phyloP scores from a whole-genome alignment of 2,329 filamentous ascomycete genomes.

The Bipolaris gigantea region DNA sequence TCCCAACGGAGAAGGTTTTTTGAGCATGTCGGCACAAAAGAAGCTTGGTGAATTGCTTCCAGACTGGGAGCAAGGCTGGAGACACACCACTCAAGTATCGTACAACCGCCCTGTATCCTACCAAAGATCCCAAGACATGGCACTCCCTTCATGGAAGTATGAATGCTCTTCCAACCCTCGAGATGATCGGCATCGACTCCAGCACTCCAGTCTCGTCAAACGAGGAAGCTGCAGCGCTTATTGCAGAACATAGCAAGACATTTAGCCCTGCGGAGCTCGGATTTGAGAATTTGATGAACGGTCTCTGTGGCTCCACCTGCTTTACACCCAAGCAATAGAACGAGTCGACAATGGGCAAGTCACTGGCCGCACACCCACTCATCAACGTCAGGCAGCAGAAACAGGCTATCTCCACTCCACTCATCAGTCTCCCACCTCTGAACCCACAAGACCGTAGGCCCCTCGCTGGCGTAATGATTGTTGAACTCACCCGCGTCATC shows the following conservation, averaged over 20 bases:
- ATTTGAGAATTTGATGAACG: conserved; percentile 19
- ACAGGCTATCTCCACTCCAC: background rate
- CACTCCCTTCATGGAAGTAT: conserved; percentile 58
- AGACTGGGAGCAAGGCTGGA: background rate
- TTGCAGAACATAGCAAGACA: conserved; percentile 22
- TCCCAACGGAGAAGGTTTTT: background rate
- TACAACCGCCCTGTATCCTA: conserved; percentile 46
- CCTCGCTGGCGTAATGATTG: conserved; percentile 47
- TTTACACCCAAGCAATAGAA: conserved; percentile 51
- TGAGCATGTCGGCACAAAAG: background rate
- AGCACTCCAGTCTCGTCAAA: conserved; percentile 11
- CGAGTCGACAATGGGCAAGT: conserved; percentile 50
- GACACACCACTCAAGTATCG: conserved; percentile 19
- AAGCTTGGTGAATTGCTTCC: background rate
- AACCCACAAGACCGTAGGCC: conserved; percentile 28
- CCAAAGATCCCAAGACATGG: conserved; percentile 50
- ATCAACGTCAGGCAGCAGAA: conserved; percentile 44
- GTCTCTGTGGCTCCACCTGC: conserved; percentile 47
- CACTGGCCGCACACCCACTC: conserved; percentile 47
- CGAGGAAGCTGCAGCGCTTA: conserved; percentile 28
- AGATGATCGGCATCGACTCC: conserved; percentile 52
- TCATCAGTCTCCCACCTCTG: conserved; percentile 28
- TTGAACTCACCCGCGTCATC: conserved; percentile 46
- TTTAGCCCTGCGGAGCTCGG: conserved; percentile 39
- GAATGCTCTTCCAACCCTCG: conserved; percentile 48